A percentile compares a stretch with the other conserved stretches of the same genome.
Conservation (phyloP, 495 filamentous ascomycete species). For the Thermothielavioides terrestris region DNA sequence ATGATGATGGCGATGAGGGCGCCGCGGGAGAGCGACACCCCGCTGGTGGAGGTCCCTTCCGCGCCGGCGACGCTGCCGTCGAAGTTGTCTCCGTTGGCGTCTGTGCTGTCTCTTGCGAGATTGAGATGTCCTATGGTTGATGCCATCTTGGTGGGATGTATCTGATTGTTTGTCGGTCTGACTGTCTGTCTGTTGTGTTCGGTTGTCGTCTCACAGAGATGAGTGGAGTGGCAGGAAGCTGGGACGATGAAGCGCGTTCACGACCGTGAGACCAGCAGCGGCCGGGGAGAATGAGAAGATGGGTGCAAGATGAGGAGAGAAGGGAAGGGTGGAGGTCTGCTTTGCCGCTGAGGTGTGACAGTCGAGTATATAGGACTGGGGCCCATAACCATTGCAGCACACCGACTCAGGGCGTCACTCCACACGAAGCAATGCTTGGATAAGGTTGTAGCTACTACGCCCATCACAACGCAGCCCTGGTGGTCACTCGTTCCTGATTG, state of each 20-base stretch:
- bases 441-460: too few relatives aligned
- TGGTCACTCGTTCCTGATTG: too few relatives aligned
- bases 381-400: too few relatives aligned
- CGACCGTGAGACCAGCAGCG: constrained; percentile 12
- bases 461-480: too few relatives aligned
- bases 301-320: background rate
- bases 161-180: background rate
- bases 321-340: background rate
- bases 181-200: too few relatives aligned
- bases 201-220: background rate
- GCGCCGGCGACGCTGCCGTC: constrained; percentile 46
- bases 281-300: background rate
- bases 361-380: constrained; percentile 1
- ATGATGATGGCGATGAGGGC: constrained; percentile 55
- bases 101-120: constrained; percentile 29
- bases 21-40: constrained; percentile 46
- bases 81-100: constrained; percentile 13
- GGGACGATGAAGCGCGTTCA: constrained; percentile 4
- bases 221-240: background rate
- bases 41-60: constrained; percentile 41
- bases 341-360: constrained; percentile 1
- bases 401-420: too few relatives aligned
- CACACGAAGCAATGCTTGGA: too few relatives aligned
- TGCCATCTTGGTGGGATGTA: background rate
- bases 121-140: constrained; percentile 18